Base-by-base conservation (phyloP, 73 alveolate species). In the Blepharisma japonicum region DNA sequence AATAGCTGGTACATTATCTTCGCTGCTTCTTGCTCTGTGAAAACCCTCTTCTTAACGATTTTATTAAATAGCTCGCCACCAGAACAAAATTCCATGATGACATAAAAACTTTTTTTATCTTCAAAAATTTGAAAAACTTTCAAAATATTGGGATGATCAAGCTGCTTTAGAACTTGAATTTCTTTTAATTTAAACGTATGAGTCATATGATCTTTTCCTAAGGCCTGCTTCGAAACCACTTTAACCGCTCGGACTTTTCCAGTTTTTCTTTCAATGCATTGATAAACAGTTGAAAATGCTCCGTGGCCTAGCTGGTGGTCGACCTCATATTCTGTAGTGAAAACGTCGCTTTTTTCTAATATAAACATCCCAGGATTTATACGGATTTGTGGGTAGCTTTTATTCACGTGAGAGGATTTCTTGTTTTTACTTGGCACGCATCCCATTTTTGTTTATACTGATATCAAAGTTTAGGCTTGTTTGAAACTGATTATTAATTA, bases 111-210 rank as follows among this genome's bases (percentile, higher is more conserved):
- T 77, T 68, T 79, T 74, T 77, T 50, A 56, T 87, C 92, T 83
- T 87, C 89, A 51, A 77, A 87, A 45, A 86, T 79, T 87, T 87
- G 86, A 83, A 83, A 87, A 79, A 87, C 77, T 84, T 83, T 78
- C 55, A 79, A 53, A 9, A 87, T 87, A 71, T 83, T 78, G 0
- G 92, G 92, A 61, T 87, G 94, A 71, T 87, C 89, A 50, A 87
- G 78, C 6, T 66, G 71, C 5, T 88, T 83, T 7, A 87, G 79
- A 20, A 87, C 84, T 77, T 87, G 89, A 23, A 83, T 89, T 84
- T 87, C 94, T 84, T 70, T 18, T 14, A 70, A 54, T 70, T 70
- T 70, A 54, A 14, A 14, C n/a, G 56, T 18, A 45, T 18, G 42
- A 45, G 11, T 70, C 32, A 70, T n/a, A n/a, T 70, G 80, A 7